Percentiles rank a stretch among this genome's conserved stretches.
Conservation (phyloP, 306 rosid species). For the Quercus cerris region DNA sequence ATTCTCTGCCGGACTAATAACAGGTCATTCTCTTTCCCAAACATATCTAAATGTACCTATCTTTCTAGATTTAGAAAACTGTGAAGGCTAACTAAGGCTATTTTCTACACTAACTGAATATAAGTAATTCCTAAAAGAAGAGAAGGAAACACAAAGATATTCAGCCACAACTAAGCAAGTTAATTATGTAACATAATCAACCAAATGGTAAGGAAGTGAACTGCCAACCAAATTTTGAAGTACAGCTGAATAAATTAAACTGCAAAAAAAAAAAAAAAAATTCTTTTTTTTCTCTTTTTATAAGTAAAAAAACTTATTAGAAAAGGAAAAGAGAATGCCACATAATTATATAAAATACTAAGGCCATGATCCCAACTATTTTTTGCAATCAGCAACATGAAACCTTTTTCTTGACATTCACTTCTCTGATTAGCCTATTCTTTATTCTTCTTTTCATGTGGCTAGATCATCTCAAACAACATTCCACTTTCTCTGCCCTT, state of each 20-base stretch:
- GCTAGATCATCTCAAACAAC: neutral
- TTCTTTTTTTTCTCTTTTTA: too few relatives aligned
- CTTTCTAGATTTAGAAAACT: neutral
- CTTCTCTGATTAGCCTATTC: neutral
- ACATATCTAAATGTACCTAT: neutral
- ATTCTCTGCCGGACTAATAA: neutral
- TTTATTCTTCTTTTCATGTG: neutral
- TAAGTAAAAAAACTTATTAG: too few relatives aligned
- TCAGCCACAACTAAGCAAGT: neutral
- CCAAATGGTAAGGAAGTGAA: neutral
- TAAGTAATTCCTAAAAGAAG: neutral
- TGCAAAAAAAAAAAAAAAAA: too few relatives aligned
- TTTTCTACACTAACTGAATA: neutral
- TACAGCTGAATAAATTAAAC: neutral
- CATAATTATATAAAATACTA: neutral
- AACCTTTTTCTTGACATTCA: neutral
- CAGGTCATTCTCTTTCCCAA: neutral
- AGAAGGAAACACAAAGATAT: neutral
- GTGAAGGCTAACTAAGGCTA: neutral
- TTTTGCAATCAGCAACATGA: neutral
- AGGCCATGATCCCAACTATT: neutral
- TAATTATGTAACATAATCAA: neutral
- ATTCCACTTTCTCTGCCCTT: neutral
- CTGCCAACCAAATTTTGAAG: neutral
- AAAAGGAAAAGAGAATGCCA: too few relatives aligned